Evolutionary conservation across 345 rosid genomes (phyloP).

Genomic region (Triadica sebifera): DNA sequence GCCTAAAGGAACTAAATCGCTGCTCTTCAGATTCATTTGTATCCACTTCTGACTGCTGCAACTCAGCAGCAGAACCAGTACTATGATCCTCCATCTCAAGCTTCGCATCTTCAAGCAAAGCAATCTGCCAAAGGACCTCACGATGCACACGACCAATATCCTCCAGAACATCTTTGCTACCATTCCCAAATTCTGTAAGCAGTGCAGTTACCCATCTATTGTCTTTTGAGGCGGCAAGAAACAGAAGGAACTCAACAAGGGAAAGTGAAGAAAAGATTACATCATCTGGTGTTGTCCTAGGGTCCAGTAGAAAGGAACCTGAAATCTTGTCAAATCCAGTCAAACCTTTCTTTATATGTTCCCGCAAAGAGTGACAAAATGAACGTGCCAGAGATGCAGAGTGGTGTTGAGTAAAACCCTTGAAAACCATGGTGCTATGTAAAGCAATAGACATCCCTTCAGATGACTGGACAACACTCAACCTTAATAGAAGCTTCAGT

Average conservation of each 20-base stretch:
- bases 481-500: slow-evolving; percentile 76
- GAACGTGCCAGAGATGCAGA: slow-evolving; percentile 84
- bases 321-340: slow-evolving; percentile 48
- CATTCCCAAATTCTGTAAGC: slow-evolving; percentile 78
- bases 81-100: slow-evolving; percentile 51
- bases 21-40: slow-evolving; percentile 62
- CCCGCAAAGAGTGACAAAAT: slow-evolving; percentile 77
- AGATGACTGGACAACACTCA: slow-evolving; percentile 86
- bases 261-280: slow-evolving; percentile 76
- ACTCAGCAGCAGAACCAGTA: slow-evolving; percentile 41
- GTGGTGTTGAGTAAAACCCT: slow-evolving; percentile 93
- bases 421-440: slow-evolving; percentile 96
- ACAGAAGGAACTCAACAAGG: slow-evolving; percentile 85
- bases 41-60: slow-evolving; percentile 52
- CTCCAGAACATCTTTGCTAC: slow-evolving; percentile 79
- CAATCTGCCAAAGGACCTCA: slow-evolving; percentile 87
- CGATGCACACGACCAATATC: slow-evolving; percentile 85
- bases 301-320: slow-evolving; percentile 75
- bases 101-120: slow-evolving; percentile 74
- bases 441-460: slow-evolving; percentile 95
- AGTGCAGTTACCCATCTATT: slow-evolving; percentile 93
- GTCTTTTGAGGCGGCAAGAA: slow-evolving; percentile 92
- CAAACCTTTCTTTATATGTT: slow-evolving; percentile 70
- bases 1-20: slow-evolving; percentile 80
- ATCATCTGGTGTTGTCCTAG: slow-evolving; percentile 47